Evolutionary conservation across 1,284 basidiomycete species (phyloP), one percentile per base, ranked within the genome.

Genomic region (Pseudozyma tsukubaensis): DNA sequence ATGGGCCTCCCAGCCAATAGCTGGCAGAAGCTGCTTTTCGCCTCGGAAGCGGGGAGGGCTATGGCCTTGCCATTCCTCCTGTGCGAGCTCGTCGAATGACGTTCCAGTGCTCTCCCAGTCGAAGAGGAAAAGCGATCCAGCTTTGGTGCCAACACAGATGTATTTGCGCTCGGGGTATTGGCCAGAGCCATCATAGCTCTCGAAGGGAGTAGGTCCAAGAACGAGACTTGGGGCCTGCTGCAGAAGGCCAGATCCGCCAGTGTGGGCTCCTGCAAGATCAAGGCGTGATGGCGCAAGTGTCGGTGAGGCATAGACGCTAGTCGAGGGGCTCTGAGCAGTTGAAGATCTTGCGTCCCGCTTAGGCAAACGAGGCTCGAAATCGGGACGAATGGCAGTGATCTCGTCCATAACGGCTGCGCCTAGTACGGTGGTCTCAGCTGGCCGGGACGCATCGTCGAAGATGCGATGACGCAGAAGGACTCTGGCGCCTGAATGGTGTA

Each of bases 11-110:
- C 72, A 71, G 19, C 51, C 64, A 13, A 79, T 78, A 39, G 72
- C 85, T 50, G 84, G 85, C 40, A 92, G 91, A 0, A 90, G 89
- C 24, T 89, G 87, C 45, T 92, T 85, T 3, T 89, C 86, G 11
- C 87, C 78, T 1, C 87, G 85, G 64, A 89, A 89, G 86, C 89
- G 89, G 1, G 89, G 86, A n/a, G 93, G 85, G 3, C 89, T 50
- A 12, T 49, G 50, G 9, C 58, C 61, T 36, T 81, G 79, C 79
- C 79, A 81, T 29, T 66, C 61, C 34, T 32, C 44, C 57, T 79
- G 79, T 19, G 55, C 60, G 14, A 42, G 11, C 34, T 52, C 60
- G 44, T 72, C 62, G 35, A 61, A 73, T 2, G 67, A 4, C 16
- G 64, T 59, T 21, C 74, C 79, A 1, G 60, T 43, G 29, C 59